A percentile compares a stretch with the other conserved stretches of the same genome.
These are phyloP conservation scores for Rhytidhysteron rufulum DNA, from an alignment of 2,329 filamentous ascomycete genomes.

Conservation along the genomic window DNA sequence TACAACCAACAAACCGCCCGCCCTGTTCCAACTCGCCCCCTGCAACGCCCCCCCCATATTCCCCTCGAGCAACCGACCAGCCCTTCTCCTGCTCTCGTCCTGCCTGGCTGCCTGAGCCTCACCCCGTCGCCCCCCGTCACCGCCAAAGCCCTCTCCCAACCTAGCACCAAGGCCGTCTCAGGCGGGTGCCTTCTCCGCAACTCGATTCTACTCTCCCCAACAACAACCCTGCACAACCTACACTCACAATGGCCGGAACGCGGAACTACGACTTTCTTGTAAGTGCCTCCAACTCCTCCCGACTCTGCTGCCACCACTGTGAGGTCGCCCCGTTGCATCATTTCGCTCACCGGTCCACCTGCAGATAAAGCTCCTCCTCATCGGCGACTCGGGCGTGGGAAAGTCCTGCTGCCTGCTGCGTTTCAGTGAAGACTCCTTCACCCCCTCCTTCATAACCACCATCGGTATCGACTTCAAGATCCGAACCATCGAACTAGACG, in stretches of 20 bases:
- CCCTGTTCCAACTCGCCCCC: conserved; percentile 10
- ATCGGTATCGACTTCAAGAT: conserved; percentile 99
- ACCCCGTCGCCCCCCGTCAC: conserved; percentile 1
- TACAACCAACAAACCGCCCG: conserved; percentile 8
- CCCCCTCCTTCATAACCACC: conserved; percentile 95
- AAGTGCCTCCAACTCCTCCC: too few species aligned
- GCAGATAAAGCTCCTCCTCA: conserved; percentile 96
- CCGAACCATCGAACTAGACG: conserved; percentile 96
- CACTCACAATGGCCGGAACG: conserved; percentile 77
- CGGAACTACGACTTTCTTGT: conserved; percentile 99
- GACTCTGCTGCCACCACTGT: conserved; percentile 9
- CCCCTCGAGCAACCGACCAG: too few species aligned
- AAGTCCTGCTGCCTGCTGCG: conserved; percentile 96
- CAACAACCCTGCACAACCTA: conserved; percentile 8
- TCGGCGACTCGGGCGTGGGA: conserved; percentile 93
- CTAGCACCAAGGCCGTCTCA: conserved; percentile 11
- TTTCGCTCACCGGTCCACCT: too few species aligned
- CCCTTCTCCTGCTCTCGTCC: conserved; percentile 9
- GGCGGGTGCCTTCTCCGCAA: conserved; percentile 21
- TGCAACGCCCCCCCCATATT: neutral
- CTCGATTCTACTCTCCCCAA: conserved; percentile 10
- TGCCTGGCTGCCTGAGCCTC: neutral
- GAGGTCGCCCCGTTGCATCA: conserved; percentile 9
- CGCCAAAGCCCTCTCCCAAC: conserved; percentile 6
- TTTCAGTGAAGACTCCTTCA: conserved; percentile 97